A percentile compares a stretch with the other conserved stretches of the same genome.
phyloP scores from a whole-genome alignment of 495 filamentous ascomycete species.

The Neurospora sp. region DNA sequence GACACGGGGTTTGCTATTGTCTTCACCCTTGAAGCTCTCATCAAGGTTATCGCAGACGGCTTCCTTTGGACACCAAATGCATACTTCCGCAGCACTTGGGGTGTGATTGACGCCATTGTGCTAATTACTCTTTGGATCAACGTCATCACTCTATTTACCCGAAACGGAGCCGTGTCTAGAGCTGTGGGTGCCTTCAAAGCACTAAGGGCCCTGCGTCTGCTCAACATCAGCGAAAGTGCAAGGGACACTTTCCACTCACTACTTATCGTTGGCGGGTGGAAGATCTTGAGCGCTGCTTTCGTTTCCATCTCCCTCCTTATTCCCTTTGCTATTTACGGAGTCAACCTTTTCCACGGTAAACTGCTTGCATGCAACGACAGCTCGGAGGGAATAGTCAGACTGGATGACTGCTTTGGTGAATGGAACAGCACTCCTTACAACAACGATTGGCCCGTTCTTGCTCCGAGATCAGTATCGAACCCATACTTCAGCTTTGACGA shows the following conservation, averaged over 20 bases:
- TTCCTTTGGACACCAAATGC: slow-evolving; percentile 97
- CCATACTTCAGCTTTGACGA: slow-evolving; percentile 88
- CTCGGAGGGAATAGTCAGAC: slow-evolving; percentile 36
- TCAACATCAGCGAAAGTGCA: slow-evolving; percentile 95
- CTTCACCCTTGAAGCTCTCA: slow-evolving; percentile 78
- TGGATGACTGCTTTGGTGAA: slow-evolving; percentile 75
- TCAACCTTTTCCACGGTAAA: slow-evolving; percentile 85
- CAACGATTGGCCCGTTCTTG: slow-evolving; percentile 66
- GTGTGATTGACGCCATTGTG: slow-evolving; percentile 89
- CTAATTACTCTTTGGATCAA: slow-evolving; percentile 94
- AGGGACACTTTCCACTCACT: slow-evolving; percentile 95
- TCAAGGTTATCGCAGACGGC: slow-evolving; percentile 94
- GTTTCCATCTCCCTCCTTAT: slow-evolving; percentile 92
- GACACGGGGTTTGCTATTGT: slow-evolving; percentile 83
- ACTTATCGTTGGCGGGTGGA: slow-evolving; percentile 85
- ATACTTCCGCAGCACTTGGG: slow-evolving; percentile 94
- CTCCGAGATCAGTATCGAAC: slow-evolving; percentile 71
- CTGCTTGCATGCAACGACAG: slow-evolving; percentile 74
- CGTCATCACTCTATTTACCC: slow-evolving; percentile 67
- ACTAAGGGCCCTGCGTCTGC: slow-evolving; percentile 78
- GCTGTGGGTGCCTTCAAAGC: slow-evolving; percentile 97
- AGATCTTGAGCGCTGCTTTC: slow-evolving; percentile 76
- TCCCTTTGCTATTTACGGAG: slow-evolving; percentile 89
- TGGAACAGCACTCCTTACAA: slow-evolving; percentile 62
- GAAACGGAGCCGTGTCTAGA: slow-evolving; percentile 72